phyloP scores from a whole-genome alignment of 176 grass and related monocot genomes.

The Bolboschoenus planiculmis region DNA sequence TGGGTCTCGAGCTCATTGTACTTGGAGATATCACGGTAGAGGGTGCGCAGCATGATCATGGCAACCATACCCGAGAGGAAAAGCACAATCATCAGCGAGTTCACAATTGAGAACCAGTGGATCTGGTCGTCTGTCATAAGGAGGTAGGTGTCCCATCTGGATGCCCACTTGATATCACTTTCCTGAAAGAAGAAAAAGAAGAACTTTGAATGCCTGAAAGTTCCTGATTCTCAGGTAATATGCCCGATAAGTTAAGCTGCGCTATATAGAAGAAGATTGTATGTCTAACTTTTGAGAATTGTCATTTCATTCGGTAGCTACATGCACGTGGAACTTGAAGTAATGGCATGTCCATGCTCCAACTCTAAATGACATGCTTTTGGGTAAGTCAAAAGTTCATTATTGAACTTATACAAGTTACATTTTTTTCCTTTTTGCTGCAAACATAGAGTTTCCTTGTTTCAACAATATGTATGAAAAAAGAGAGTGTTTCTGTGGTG shows the following conservation, averaged over 20 bases:
- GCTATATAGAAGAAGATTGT: neutral
- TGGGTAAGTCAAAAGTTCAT: neutral
- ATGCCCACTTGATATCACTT: slow-evolving; percentile 94
- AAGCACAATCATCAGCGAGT: slow-evolving; percentile 92
- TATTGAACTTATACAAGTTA: neutral
- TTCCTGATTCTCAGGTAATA: neutral
- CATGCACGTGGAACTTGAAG: neutral
- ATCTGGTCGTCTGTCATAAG: slow-evolving; percentile 92
- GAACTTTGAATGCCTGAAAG: neutral
- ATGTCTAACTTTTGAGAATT: neutral
- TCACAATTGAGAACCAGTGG: slow-evolving; percentile 95
- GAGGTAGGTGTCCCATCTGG: slow-evolving; percentile 84
- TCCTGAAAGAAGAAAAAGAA: slow-evolving; percentile 46
- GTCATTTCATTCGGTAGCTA: neutral
- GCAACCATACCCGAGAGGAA: slow-evolving; percentile 97
- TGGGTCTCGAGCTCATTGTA: slow-evolving; percentile 88
- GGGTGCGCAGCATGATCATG: slow-evolving; percentile 94
- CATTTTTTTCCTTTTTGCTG: neutral
- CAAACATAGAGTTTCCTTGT: neutral
- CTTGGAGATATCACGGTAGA: slow-evolving; percentile 87
- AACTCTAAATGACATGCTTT: neutral
- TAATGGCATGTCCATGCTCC: neutral
- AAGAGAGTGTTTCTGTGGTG: neutral
- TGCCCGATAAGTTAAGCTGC: neutral
- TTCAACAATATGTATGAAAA: neutral